Percentiles rank a stretch among this genome's conserved stretches.
Conservation (phyloP, 2,329 filamentous ascomycete genomes). For the Lachnellula occidentalis region DNA sequence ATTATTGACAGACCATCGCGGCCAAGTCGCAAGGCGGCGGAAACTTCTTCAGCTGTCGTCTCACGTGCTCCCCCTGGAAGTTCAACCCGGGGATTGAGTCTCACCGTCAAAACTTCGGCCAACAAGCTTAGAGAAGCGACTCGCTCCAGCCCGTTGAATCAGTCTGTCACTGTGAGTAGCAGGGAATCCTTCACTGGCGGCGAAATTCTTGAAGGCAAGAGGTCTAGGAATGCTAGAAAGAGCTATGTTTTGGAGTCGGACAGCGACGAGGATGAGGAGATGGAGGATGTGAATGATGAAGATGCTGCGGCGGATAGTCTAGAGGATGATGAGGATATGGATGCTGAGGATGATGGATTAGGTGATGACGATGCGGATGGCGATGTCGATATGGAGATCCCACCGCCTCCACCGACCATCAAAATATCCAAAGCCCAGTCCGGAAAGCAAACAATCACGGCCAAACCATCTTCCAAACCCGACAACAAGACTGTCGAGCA, state of each 20-base stretch:
- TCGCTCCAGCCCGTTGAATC: slow-evolving; percentile 19
- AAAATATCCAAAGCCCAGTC: slow-evolving; percentile 27
- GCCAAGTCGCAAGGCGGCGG: slow-evolving; percentile 25
- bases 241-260: slow-evolving; percentile 43
- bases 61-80: slow-evolving; percentile 26
- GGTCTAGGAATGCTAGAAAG: slow-evolving; percentile 30
- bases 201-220: slow-evolving; percentile 29
- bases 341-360: slow-evolving; percentile 36
- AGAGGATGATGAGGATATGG: slow-evolving; percentile 32
- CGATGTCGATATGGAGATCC: slow-evolving; percentile 32
- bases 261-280: slow-evolving; percentile 32
- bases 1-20: slow-evolving; percentile 23
- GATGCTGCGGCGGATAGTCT: slow-evolving; percentile 35
- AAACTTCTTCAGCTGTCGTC: slow-evolving; percentile 25
- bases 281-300: slow-evolving; percentile 27
- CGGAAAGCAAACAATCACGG: slow-evolving; percentile 23
- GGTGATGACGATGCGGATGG: slow-evolving; percentile 42
- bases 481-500: slow-evolving; percentile 26
- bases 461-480: slow-evolving; percentile 20
- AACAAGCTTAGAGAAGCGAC: slow-evolving; percentile 31
- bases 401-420: slow-evolving; percentile 27
- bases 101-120: slow-evolving; percentile 31
- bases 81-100: slow-evolving; percentile 26
- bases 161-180: slow-evolving; percentile 13
- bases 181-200: slow-evolving; percentile 26